Evolutionary conservation across 2,329 filamentous ascomycete species (phyloP), one percentile per base, ranked within the genome.

Genomic region (Colletotrichum kahawae): DNA sequence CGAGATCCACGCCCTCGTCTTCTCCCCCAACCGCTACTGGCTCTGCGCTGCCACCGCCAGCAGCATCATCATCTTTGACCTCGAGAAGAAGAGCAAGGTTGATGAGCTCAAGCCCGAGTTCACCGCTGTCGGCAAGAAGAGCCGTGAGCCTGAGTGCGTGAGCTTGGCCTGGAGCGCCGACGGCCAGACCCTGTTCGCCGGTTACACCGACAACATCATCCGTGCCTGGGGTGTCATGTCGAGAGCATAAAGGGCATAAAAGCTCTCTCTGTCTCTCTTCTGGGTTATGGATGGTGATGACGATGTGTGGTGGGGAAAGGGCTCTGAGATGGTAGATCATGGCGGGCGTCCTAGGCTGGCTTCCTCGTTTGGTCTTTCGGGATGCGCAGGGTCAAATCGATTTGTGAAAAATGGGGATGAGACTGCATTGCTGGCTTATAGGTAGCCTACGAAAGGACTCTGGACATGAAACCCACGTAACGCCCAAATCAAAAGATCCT

Each of bases 61-160:
- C 90, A 95, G 93, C 92, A 98, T 99, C 93, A 98, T 98, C 93
- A 98, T 99, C 92, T 99, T 99, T 91, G 97, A 99, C 86, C 93
- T 99, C 82, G 97, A 99, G 95, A 99, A 99, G 96, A 99, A 99
- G 96, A 97, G 94, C 94, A 98, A 98, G 94, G 96, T 98, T 85
- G 96, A 98, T 84, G 97, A 98, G 93, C 93, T 99, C 88, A 98
- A 98, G 94, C 96, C 96, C 82, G 97, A 99, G 88, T 98, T 97
- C 91, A 91, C 95, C 85, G 92, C 95, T 86, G 94, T 95, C 86
- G 95, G 96, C 91, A 98, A 98, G 95, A 98, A 98, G 95, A 95
- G 94, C 93, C 93, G 96, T 86, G 96, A 98, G 90, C 97, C 97
- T 83, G 96, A 98, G 93, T 98, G 96, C 88, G 93, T 99, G 84